Conservation (phyloP, 768 basidiomycete genomes). For the Lepiota brunneoincarnata region DNA sequence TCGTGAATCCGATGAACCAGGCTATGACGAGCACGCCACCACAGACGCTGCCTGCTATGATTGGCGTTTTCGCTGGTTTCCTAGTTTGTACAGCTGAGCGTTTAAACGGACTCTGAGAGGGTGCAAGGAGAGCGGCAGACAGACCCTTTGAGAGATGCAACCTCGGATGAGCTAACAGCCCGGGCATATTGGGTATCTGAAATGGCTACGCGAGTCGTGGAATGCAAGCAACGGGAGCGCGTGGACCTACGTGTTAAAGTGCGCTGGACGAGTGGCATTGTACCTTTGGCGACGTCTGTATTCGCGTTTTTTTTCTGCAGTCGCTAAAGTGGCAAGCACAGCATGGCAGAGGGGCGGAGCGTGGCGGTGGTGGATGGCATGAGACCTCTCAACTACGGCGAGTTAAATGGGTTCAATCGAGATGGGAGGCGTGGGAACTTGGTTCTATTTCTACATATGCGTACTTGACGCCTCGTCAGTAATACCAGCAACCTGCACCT, state of each 20-base stretch:
- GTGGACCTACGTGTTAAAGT: conserved; percentile 1
- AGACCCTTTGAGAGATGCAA: conserved; percentile 39
- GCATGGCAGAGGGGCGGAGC: background rate
- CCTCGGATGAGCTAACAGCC: conserved; percentile 33
- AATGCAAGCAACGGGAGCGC: background rate
- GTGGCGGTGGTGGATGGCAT: background rate
- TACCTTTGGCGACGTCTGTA: background rate
- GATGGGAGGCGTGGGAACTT: conserved; percentile 4
- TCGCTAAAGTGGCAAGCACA: background rate
- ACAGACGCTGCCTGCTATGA: conserved; percentile 58
- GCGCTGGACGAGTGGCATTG: background rate
- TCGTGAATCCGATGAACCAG: conserved; percentile 54
- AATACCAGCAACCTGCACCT: conserved; percentile 55
- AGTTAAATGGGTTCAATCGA: background rate
- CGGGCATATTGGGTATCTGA: conserved; percentile 15
- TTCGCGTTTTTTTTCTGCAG: background rate
- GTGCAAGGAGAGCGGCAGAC: conserved; percentile 5
- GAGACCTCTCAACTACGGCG: background rate
- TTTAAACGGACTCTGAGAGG: background rate
- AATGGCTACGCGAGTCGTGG: conserved; percentile 4
- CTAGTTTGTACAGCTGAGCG: conserved; percentile 24
- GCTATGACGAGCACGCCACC: conserved; percentile 48
- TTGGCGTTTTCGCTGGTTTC: conserved; percentile 54
- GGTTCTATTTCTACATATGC: conserved; percentile 1
- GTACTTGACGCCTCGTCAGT: conserved; percentile 15